Percentiles rank a stretch among this genome's conserved stretches.
Evolutionary conservation across 805 yeast species (phyloP).

Genomic region (Starmerella apicola): DNA sequence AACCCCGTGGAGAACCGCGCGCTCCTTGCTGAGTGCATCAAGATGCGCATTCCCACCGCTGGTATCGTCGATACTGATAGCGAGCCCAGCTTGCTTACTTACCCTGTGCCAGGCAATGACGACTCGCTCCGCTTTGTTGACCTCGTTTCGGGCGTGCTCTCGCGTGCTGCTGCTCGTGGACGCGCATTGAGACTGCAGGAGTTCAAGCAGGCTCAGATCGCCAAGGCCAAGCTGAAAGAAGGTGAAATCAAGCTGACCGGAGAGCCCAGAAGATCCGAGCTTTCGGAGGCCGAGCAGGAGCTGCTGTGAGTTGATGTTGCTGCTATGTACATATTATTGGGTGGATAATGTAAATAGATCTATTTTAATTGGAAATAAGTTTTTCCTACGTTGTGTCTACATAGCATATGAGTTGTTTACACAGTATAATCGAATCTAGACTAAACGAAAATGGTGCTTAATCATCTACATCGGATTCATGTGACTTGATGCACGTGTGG

Average conservation of each 20-base stretch:
- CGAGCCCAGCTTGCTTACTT: constrained; percentile 80
- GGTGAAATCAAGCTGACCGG: constrained; percentile 13
- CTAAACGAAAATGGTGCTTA: no score
- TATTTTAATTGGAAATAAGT: background rate
- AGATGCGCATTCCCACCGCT: constrained; percentile 76
- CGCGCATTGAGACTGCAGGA: constrained; percentile 41
- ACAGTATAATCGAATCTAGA: no score
- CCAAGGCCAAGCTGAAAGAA: constrained; percentile 14
- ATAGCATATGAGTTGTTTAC: no score
- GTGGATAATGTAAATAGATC: background rate
- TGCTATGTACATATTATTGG: background rate
- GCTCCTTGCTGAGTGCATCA: constrained; percentile 69
- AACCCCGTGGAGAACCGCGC: constrained; percentile 81
- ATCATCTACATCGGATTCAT: no score
- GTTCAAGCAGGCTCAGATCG: constrained; percentile 26
- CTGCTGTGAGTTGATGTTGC: background rate
- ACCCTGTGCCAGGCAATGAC: constrained; percentile 94
- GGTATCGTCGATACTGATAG: constrained; percentile 90
- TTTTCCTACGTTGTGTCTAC: no score
- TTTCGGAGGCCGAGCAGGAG: constrained; percentile 7
- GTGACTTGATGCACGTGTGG: no score
- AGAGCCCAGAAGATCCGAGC: background rate
- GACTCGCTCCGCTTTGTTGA: constrained; percentile 75
- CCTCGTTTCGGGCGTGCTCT: constrained; percentile 67
- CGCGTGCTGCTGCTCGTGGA: constrained; percentile 78